phyloP scores from a whole-genome alignment of 2,329 filamentous ascomycete genomes.

The Cercospora beticola region DNA sequence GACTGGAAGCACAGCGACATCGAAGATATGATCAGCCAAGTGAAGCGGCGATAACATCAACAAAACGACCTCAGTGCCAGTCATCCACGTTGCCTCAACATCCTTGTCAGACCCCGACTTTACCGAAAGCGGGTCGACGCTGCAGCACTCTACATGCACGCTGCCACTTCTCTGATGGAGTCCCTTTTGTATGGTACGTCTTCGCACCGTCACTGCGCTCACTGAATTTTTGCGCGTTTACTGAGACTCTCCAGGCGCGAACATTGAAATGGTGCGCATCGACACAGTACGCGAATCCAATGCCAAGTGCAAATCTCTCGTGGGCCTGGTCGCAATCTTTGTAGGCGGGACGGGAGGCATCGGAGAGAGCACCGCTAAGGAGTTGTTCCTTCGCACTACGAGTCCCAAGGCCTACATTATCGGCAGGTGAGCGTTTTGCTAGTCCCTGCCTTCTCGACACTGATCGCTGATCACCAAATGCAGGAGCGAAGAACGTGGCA shows the following conservation, averaged over 20 bases:
- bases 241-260: slow-evolving; percentile 15
- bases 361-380: slow-evolving; percentile 45
- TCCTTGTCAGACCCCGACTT: background rate
- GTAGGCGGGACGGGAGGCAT: slow-evolving; percentile 49
- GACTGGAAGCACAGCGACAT: background rate
- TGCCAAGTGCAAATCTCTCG: slow-evolving; percentile 30
- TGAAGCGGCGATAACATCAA: background rate
- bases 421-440: slow-evolving; percentile 36
- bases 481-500: slow-evolving; percentile 42
- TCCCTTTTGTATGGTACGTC: slow-evolving; percentile 14
- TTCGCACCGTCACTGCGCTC: background rate
- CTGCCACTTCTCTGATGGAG: slow-evolving; percentile 5
- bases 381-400: slow-evolving; percentile 43
- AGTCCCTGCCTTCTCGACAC: no score
- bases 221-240: background rate
- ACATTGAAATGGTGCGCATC: slow-evolving; percentile 29
- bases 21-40: background rate
- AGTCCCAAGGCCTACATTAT: slow-evolving; percentile 46
- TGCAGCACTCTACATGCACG: background rate
- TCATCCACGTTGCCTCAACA: background rate
- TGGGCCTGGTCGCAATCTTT: slow-evolving; percentile 39
- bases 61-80: background rate
- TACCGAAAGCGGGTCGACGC: background rate
- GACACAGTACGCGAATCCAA: slow-evolving; percentile 37
- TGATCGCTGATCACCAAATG: background rate